Conservation (phyloP, 2,329 filamentous ascomycete species). For the Fusarium oxysporum region DNA sequence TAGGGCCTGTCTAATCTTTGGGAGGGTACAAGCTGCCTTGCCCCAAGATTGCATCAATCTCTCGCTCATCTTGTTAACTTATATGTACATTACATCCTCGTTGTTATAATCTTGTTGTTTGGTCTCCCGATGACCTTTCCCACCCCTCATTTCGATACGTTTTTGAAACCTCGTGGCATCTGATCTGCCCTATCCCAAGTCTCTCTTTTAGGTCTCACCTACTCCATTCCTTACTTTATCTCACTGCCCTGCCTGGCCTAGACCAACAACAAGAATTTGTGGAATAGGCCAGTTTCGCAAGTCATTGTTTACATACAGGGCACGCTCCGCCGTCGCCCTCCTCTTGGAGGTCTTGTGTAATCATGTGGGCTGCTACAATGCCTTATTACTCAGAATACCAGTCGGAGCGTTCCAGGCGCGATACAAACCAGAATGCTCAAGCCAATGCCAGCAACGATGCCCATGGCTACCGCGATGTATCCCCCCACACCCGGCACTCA, state of each 20-base stretch:
- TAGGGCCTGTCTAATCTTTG: conserved; percentile 46
- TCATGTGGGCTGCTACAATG: conserved; percentile 46
- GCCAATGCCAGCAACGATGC: conserved; percentile 12
- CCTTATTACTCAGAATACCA: conserved; percentile 44
- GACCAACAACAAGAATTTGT: conserved; percentile 30
- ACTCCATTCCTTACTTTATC: conserved; percentile 17
- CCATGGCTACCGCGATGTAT: conserved; percentile 30
- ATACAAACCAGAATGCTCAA: conserved; percentile 30
- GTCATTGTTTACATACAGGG: conserved; percentile 43
- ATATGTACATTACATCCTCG: conserved; percentile 44
- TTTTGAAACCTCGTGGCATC: conserved; percentile 28
- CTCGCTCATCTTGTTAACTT: conserved; percentile 38
- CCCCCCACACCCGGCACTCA: conserved; percentile 27
- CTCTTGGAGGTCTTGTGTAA: conserved; percentile 38
- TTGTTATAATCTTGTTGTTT: conserved; percentile 22
- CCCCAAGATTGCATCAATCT: conserved; percentile 50
- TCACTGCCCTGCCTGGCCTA: neutral
- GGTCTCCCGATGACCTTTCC: conserved; percentile 27
- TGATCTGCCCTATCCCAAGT: conserved; percentile 13
- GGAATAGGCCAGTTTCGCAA: conserved; percentile 31
- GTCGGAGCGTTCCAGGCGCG: conserved; percentile 37
- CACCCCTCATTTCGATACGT: conserved; percentile 31
- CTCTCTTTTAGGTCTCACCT: conserved; percentile 17
- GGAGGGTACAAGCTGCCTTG: conserved; percentile 43
- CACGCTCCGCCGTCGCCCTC: conserved; percentile 48